Evolutionary conservation across 1,284 basidiomycete genomes (phyloP).

Genomic region (Laetiporus sulphureus): DNA sequence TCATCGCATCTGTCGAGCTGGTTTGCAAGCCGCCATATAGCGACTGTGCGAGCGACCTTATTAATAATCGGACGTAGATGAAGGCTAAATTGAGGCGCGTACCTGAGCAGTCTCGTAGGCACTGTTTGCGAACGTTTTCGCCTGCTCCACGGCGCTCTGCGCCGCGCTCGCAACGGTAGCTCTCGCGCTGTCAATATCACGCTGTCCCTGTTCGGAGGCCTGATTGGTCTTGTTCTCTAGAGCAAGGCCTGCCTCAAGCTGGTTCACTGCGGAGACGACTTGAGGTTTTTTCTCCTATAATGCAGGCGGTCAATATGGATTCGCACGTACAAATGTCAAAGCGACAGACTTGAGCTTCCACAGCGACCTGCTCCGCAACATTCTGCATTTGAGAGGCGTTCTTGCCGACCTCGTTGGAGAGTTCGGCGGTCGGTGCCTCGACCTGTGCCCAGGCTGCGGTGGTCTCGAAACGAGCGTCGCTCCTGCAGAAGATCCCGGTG

Average conservation of each 20-base stretch:
- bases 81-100: constrained; percentile 9
- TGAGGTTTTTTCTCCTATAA: constrained; percentile 37
- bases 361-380: constrained; percentile 39
- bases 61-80: background rate
- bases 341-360: constrained; percentile 37
- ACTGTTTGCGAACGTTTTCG: constrained; percentile 37
- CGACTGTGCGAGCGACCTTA: constrained; percentile 13
- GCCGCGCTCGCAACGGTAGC: constrained; percentile 23
- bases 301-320: background rate
- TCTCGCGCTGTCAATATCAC: constrained; percentile 39
- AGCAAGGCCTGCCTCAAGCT: constrained; percentile 30
- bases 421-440: constrained; percentile 35
- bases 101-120: constrained; percentile 50
- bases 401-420: constrained; percentile 34
- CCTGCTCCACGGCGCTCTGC: constrained; percentile 45
- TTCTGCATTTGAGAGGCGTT: constrained; percentile 40
- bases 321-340: background rate
- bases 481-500: constrained; percentile 16
- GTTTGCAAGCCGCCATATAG: constrained; percentile 18
- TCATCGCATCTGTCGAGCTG: constrained; percentile 2
- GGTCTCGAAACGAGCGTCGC: constrained; percentile 35
- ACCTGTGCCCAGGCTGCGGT: constrained; percentile 43
- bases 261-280: constrained; percentile 39
- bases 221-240: constrained; percentile 37
- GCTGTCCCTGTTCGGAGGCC: constrained; percentile 49